Base-by-base conservation (phyloP, 2,329 filamentous ascomycete genomes). In the Emergomyces orientalis region DNA sequence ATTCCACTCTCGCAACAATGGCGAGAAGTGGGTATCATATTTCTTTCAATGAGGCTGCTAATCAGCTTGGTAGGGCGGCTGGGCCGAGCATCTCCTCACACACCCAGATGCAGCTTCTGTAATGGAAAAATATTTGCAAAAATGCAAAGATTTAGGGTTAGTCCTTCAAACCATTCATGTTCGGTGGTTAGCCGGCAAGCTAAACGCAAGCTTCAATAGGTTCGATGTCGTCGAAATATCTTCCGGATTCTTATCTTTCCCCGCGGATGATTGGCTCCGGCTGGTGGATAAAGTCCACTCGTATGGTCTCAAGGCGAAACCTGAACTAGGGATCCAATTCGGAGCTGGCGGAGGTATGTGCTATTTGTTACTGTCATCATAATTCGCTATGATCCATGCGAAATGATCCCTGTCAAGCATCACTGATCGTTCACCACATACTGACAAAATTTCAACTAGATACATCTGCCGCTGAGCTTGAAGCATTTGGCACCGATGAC, bases 311-410 rank as follows among this genome's bases (percentile, higher is more conserved):
- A 80, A 76, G 65, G 77, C 81, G 17, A 84, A 83, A 67, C 81
- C 82, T 1, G 82, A 84, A 66, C 72, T 83, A 45, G 81, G 82
- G 0, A 84, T 84, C 65, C 81, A 84, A 65, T 84, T 84, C 65
- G 82, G 81, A 25, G 82, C 82, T 0, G 82, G 82, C 2, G 82
- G 81, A 41, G 62, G 65, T 65, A 62, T 47, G 64, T 56, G 39
- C 32, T 19, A 19, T 19, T 59, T n/a, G 1, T 57, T 51, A 17
- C 45, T 27, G 22, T 51, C 9, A 51, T 45, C 8, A 2, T 45
- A 8, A 9, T 8, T 14, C n/a, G 19, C 5, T n/a, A 45, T n/a
- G 8, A 45, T 43, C 17, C 5, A 43, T 43, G 17, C 41, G 19
- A 7, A 7, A 43, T n/a, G 41, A 14, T 43, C 19, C 7, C 32